Conservation (phyloP, 306 rosid species). For the Glycine tomentella region DNA sequence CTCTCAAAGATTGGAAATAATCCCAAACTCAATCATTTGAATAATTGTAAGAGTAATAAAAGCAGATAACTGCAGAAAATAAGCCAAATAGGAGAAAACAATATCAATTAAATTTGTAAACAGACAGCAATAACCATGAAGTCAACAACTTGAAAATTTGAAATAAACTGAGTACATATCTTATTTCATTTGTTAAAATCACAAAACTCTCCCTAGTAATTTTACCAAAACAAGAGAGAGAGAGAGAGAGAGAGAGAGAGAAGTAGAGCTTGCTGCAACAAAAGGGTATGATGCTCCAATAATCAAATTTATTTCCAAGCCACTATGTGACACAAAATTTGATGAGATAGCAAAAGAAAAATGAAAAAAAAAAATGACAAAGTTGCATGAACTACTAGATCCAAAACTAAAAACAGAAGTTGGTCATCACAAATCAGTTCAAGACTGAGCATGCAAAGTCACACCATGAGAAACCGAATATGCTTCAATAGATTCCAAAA, state of each 20-base stretch:
- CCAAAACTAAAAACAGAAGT: slow-evolving; percentile 10
- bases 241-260: too few species aligned
- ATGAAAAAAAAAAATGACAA: background rate
- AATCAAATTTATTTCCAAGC: slow-evolving; percentile 22
- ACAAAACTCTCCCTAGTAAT: background rate
- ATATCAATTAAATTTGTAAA: background rate
- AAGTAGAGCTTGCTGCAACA: slow-evolving; percentile 19
- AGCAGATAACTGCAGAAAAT: background rate
- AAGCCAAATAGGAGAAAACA: slow-evolving; percentile 22
- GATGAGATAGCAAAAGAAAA: background rate
- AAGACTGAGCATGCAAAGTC: background rate
- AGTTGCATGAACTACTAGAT: slow-evolving; percentile 7
- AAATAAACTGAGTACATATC: slow-evolving; percentile 5
- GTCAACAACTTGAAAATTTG: background rate
- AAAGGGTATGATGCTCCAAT: background rate
- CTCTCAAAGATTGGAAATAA: background rate
- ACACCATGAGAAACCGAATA: background rate
- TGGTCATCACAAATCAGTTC: background rate
- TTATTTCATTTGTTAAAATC: slow-evolving; percentile 4
- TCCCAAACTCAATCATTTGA: background rate
- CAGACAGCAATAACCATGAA: slow-evolving; percentile 2
- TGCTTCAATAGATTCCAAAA: background rate
- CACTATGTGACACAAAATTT: slow-evolving; percentile 16
- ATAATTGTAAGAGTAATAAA: background rate
- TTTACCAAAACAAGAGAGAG: background rate